Conservation (phyloP, 2,329 filamentous ascomycete species). For the Chaetomium sp. region DNA sequence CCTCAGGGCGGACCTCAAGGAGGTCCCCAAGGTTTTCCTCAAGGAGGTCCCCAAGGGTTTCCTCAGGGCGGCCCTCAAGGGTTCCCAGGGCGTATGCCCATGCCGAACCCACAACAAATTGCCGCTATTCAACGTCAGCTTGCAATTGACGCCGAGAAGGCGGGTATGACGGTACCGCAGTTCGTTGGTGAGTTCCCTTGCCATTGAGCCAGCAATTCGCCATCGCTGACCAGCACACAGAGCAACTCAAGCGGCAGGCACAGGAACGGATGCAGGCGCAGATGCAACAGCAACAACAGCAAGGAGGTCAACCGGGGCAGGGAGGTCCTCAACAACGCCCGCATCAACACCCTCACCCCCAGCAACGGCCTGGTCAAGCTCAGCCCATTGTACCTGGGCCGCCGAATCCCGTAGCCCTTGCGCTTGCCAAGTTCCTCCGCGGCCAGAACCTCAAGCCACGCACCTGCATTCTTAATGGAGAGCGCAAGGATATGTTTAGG, state of each 20-base stretch:
- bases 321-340: conserved; percentile 24
- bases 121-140: conserved; percentile 76
- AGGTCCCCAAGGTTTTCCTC: conserved; percentile 13
- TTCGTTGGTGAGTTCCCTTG: conserved; percentile 49
- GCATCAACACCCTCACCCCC: conserved; percentile 27
- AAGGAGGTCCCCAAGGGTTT: conserved; percentile 9
- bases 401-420: conserved; percentile 81
- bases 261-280: conserved; percentile 39
- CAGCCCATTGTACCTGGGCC: conserved; percentile 70
- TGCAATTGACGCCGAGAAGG: conserved; percentile 72
- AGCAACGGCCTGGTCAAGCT: conserved; percentile 34
- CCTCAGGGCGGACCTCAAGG: background rate
- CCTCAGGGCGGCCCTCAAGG: conserved; percentile 17
- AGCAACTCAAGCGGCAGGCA: conserved; percentile 55
- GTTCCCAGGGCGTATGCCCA: conserved; percentile 24
- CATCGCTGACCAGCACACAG: conserved; percentile 24
- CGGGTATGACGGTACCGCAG: conserved; percentile 77
- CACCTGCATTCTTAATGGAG: conserved; percentile 89
- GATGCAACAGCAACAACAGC: conserved; percentile 32
- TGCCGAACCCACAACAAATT: conserved; percentile 78
- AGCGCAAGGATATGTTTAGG: conserved; percentile 97
- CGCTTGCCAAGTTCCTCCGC: conserved; percentile 81
- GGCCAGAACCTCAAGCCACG: conserved; percentile 79
- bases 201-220: background rate
- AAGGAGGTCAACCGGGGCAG: conserved; percentile 21